phyloP scores from a whole-genome alignment of 768 basidiomycete genomes.

The Macrolepiota albuminosa region DNA sequence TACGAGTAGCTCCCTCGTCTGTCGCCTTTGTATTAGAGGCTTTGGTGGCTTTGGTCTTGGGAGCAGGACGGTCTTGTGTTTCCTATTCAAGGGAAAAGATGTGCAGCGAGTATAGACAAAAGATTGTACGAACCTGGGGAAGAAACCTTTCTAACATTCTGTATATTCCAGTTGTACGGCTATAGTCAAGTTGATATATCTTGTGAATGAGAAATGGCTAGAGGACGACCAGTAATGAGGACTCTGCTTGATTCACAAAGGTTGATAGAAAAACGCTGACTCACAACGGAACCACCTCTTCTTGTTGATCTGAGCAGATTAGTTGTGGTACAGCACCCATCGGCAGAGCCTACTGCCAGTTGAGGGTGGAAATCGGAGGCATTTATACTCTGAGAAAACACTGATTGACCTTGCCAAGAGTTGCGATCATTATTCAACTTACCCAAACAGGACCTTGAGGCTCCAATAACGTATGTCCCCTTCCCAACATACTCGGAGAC shows the following conservation, averaged over 20 bases:
- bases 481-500: slow-evolving; percentile 67
- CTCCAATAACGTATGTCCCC: slow-evolving; percentile 67
- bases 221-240: background rate
- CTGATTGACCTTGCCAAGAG: background rate
- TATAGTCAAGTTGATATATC: slow-evolving; percentile 87
- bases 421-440: slow-evolving; percentile 19
- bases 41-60: slow-evolving; percentile 46
- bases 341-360: slow-evolving; percentile 75
- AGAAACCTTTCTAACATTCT: slow-evolving; percentile 87
- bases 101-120: background rate
- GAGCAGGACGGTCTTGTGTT: slow-evolving; percentile 16
- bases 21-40: slow-evolving; percentile 33
- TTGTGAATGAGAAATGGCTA: slow-evolving; percentile 77
- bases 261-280: slow-evolving; percentile 19
- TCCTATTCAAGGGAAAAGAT: slow-evolving; percentile 9
- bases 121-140: slow-evolving; percentile 49
- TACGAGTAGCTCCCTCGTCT: slow-evolving; percentile 24
- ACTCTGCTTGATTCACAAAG: background rate
- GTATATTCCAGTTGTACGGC: slow-evolving; percentile 64
- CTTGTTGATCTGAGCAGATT: slow-evolving; percentile 65
- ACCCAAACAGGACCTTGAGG: slow-evolving; percentile 85
- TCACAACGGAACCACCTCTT: slow-evolving; percentile 66
- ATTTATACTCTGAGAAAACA: slow-evolving; percentile 48
- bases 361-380: slow-evolving; percentile 88
- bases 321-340: slow-evolving; percentile 76